Evolutionary conservation across 345 rosid species (phyloP), one percentile per base, ranked within the genome.

Genomic region (Laguncularia racemosa): DNA sequence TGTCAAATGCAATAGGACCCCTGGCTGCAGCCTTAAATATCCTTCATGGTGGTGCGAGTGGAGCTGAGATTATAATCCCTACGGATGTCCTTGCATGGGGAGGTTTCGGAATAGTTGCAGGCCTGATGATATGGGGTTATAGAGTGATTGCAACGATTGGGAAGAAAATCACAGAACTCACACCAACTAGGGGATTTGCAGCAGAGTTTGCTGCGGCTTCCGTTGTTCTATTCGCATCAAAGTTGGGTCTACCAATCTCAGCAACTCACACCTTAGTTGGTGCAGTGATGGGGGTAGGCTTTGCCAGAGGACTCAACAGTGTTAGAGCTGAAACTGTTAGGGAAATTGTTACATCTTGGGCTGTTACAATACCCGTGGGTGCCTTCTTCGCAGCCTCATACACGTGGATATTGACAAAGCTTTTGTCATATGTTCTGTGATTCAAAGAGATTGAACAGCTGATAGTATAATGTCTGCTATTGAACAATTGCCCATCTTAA

Each of bases 251-350:
- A 44, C 97, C 99, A 4, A 82, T 93, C 23, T 93, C 97, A 0
- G 96, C 96, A 16, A 93, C 97, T 0, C 99, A 89, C 58, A 93
- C 99, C 4, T 69, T 89, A 45, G 97, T 93, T 16, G 97, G 99
- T 44, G 96, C 97, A 13, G 99, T 93, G 49, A 93, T 93, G 99
- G 99, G 99, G 16, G 99, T 93, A 7, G 99, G 99, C 3, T 89
- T 93, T 38, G 99, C 97, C 0, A 82, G 99, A 52, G 99, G 99
- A 17, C 84, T 89, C 48, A 93, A 89, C 56, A 82, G 78, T 52
- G 97, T 93, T 55, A 80, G 97, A 69, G 80, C 87, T 18, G 99
- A 89, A 78, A 87, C 91, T 3, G 96, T 93, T 57, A 76, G 67
- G 75, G 99, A 89, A 76, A 93, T 93, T 13, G 96, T 84, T 65